A percentile compares a stretch with the other conserved stretches of the same genome.
phyloP scores from a whole-genome alignment of 768 basidiomycete genomes.

The Sporobolomyces phaffii region DNA sequence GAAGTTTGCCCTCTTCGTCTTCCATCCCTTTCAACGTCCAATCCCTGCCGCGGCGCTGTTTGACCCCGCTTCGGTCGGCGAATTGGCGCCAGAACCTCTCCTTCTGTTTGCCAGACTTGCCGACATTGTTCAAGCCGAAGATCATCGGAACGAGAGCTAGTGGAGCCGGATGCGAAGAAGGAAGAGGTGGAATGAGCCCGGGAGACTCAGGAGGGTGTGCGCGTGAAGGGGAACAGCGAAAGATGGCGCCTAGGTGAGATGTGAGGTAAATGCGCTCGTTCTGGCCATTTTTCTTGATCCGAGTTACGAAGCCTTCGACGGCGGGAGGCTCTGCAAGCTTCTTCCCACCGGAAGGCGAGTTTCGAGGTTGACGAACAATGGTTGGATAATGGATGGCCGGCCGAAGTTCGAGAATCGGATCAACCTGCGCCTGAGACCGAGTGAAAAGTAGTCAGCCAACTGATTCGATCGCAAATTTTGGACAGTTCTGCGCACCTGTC shows the following conservation, averaged over 20 bases:
- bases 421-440: background rate
- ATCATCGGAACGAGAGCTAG: slow-evolving; percentile 26
- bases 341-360: slow-evolving; percentile 39
- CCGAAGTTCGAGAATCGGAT: slow-evolving; percentile 60
- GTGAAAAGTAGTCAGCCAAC: background rate
- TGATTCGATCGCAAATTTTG: background rate
- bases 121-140: slow-evolving; percentile 21
- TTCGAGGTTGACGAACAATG: slow-evolving; percentile 42
- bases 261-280: slow-evolving; percentile 58
- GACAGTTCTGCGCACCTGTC: background rate
- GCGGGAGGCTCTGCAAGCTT: slow-evolving; percentile 66
- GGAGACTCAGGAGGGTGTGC: slow-evolving; percentile 58
- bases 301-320: slow-evolving; percentile 73
- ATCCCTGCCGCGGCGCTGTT: slow-evolving; percentile 54
- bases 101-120: slow-evolving; percentile 12
- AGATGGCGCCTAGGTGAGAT: slow-evolving; percentile 67
- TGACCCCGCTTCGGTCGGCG: background rate
- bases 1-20: background rate
- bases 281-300: slow-evolving; percentile 57
- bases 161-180: slow-evolving; percentile 40
- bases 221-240: slow-evolving; percentile 53
- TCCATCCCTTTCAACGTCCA: slow-evolving; percentile 51
- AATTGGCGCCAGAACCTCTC: slow-evolving; percentile 4
- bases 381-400: slow-evolving; percentile 63
- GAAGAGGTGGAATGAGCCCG: slow-evolving; percentile 47